Evolutionary conservation across 306 rosid species (phyloP), one percentile per base, ranked within the genome.

Genomic region (Luffa acutangula): DNA sequence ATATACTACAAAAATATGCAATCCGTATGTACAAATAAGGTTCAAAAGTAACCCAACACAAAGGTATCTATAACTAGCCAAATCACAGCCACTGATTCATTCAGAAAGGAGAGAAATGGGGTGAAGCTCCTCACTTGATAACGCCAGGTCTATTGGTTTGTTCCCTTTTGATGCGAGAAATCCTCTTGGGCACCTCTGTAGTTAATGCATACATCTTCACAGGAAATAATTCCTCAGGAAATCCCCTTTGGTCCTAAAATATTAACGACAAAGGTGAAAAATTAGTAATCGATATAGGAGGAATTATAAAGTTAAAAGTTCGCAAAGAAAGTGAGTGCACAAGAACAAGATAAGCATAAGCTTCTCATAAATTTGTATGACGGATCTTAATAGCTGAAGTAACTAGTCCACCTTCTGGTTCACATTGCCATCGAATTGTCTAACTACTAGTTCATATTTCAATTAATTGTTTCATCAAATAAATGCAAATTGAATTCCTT

Each of bases 181-280:
- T 82, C 92, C 81, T 89, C 91, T 86, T 93, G 20, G 96, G 97
- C 80, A 78, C 65, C 0, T 95, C 97, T 0, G 89, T 86, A 31
- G 85, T 86, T 83, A 95, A 85, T 53, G 97, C 99, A 81, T 95
- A 93, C 88, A 93, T 95, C 90, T 93, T 95, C 82, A 95, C 99
- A 6, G 96, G 88, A 73, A 93, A 95, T 78, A 95, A 81, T 77
- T 37, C 97, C 52, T 84, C 73, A 0, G 97, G 99, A 84, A 90
- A 86, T 80, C 97, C 97, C 85, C 39, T 87, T 84, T 95, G 99
- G 84, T 95, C 97, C 99, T 95, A 93, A 65, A 66, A 5, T 60
- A 73, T 14, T 0, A 48, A 7, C 21, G 1, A 73, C 15, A 21
- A 72, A 25, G 6, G 4, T 49, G 20, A 9, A 31, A 7, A 21